Percentiles rank a stretch among this genome's conserved stretches.
Evolutionary conservation across 495 filamentous ascomycete genomes (phyloP).

Genomic region (Neurospora sp.): DNA sequence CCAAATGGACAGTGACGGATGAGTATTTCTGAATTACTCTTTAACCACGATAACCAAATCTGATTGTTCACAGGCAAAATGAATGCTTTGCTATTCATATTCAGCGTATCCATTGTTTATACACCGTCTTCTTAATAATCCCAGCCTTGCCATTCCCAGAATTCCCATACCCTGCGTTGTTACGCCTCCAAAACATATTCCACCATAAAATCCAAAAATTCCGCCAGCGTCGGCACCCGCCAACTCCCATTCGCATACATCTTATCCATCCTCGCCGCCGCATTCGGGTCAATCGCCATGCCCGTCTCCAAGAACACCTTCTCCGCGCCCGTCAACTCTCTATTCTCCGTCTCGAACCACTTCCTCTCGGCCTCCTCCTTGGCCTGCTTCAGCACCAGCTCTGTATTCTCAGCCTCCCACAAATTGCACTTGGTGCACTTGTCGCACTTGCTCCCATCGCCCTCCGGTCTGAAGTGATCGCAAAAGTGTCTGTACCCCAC

Average conservation of each 20-base stretch:
- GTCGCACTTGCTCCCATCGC: constrained; percentile 53
- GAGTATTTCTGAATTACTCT: neutral
- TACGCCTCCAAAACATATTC: constrained; percentile 25
- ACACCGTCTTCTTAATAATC: neutral
- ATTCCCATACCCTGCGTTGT: constrained; percentile 9
- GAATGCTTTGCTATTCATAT: neutral
- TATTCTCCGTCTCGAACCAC: constrained; percentile 63
- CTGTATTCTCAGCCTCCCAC: constrained; percentile 79
- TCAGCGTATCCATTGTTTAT: neutral
- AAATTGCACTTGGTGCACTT: constrained; percentile 85
- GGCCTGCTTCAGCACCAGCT: constrained; percentile 61
- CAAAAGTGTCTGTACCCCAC: constrained; percentile 84
- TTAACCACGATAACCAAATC: neutral
- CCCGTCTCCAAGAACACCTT: constrained; percentile 36
- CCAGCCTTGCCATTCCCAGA: neutral
- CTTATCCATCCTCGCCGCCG: constrained; percentile 15
- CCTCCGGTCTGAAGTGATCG: constrained; percentile 79
- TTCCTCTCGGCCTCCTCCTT: constrained; percentile 69
- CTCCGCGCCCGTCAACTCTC: constrained; percentile 37
- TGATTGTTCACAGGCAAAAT: neutral
- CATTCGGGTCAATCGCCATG: constrained; percentile 14
- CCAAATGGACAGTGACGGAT: neutral
- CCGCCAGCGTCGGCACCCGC: constrained; percentile 29
- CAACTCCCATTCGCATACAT: constrained; percentile 13
- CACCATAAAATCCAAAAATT: constrained; percentile 36